Evolutionary conservation across 495 filamentous ascomycete genomes (phyloP).

Genomic region (Aspergillus incahuasiensis): DNA sequence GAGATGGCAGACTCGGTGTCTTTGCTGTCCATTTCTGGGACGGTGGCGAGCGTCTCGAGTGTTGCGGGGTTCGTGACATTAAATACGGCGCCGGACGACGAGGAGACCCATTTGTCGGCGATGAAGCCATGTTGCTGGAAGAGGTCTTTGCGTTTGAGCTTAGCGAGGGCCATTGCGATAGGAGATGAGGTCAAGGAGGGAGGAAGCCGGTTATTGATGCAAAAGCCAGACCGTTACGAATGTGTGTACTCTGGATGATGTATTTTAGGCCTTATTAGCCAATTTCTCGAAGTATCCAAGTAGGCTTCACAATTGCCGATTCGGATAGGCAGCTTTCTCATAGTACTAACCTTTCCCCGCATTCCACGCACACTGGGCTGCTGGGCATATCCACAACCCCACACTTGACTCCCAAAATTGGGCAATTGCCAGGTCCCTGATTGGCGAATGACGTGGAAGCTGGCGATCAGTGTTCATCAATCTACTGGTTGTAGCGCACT

Average conservation of each 20-base stretch:
- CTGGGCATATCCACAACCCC: no score
- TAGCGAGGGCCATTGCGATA: not conserved
- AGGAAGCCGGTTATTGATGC: no score
- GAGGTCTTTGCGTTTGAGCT: slow-evolving; percentile 9
- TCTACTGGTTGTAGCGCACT: not conserved
- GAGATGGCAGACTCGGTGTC: not conserved
- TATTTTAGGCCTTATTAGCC: no score
- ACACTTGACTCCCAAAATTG: not conserved
- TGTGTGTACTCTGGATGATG: no score
- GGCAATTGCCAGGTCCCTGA: not conserved
- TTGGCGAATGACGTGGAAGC: not conserved
- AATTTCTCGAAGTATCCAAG: no score
- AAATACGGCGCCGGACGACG: slow-evolving; percentile 1
- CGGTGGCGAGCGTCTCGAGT: not conserved
- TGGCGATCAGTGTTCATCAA: not conserved
- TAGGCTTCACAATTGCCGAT: no score
- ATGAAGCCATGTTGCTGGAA: slow-evolving; percentile 11
- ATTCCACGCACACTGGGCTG: no score
- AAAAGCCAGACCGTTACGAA: no score
- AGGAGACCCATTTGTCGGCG: slow-evolving; percentile 11
- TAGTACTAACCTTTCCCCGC: no score
- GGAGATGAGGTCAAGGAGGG: no score
- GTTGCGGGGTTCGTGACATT: slow-evolving; percentile 8
- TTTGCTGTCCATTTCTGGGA: not conserved
- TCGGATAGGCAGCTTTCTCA: no score